Evolutionary conservation across 768 basidiomycete genomes (phyloP), one percentile per base, ranked within the genome.

Genomic region (Suillus paluster): DNA sequence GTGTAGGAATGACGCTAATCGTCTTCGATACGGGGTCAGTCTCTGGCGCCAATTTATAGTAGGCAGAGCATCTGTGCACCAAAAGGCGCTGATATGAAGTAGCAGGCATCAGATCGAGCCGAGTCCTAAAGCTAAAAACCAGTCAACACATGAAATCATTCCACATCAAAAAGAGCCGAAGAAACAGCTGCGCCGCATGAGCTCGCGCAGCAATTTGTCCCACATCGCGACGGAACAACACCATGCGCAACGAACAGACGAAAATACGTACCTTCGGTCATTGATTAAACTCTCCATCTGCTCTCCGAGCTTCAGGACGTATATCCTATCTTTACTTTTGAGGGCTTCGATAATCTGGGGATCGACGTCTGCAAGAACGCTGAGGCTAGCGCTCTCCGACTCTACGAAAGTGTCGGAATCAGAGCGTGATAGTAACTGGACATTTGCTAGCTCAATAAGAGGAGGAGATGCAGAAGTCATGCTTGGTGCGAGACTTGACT

Each of bases 231-330:
- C 61, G 38, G 25, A 49, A 30, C 38, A 60, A 34, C 38, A 63
- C 44, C 49, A 61, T 59, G 60, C 59, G 58, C 61, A 63, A 60
- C 53, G 44, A 39, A 58, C 61, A 57, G 58, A 38, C 15, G 55
- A 27, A 46, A 30, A 36, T 27, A 82, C 88, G 61, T 64, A 90
- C 92, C 84, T 86, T 68, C 82, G 85, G 72, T 93, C 92, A 63
- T 77, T 83, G 69, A 95, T 91, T 71, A 95, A 82, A 56, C 78
- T 76, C 78, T 95, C 93, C 85, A 95, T 91, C 66, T 80, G 81
- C 78, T 95, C 94, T 62, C 91, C 93, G n/a, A 95, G 83, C 80
- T 91, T 94, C 69, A 95, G 79, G 52, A 95, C 92, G 74, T 88
- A 95, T 64, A 95, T 82, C 71, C 93, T 84, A 75, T 95, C 93